A percentile compares a stretch with the other conserved stretches of the same genome.
Conservation (phyloP, 2,329 filamentous ascomycete species). For the Thielaviopsis punctulata region DNA sequence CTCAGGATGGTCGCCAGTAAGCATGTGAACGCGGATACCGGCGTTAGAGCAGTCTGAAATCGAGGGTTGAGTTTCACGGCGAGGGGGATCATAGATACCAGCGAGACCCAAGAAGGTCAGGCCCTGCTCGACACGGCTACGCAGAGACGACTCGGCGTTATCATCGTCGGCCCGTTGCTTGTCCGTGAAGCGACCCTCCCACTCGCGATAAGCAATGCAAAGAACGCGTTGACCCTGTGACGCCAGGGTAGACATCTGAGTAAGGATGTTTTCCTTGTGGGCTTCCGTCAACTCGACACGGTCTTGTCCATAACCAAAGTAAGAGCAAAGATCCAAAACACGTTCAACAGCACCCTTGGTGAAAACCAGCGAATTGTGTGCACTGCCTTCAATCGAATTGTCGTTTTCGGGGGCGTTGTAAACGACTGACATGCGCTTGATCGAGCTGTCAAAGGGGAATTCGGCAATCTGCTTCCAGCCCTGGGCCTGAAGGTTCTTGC, state of each 20-base stretch:
- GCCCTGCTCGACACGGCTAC: conserved; percentile 38
- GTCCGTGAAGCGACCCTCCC: conserved; percentile 30
- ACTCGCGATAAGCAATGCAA: conserved; percentile 45
- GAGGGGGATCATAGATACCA: conserved; percentile 55
- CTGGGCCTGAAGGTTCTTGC: conserved; percentile 29
- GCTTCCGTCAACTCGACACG: conserved; percentile 31
- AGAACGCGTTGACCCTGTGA: conserved; percentile 49
- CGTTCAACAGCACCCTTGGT: conserved; percentile 53
- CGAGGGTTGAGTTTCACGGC: conserved; percentile 50
- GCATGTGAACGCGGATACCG: conserved; percentile 50
- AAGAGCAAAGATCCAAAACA: conserved; percentile 44
- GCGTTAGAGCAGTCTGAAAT: conserved; percentile 43
- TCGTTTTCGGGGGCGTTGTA: conserved; percentile 31
- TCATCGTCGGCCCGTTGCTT: conserved; percentile 18
- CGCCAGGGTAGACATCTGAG: conserved; percentile 47
- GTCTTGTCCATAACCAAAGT: conserved; percentile 29
- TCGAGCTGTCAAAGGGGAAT: conserved; percentile 53
- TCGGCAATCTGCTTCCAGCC: conserved; percentile 43
- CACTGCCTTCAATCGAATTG: conserved; percentile 22
- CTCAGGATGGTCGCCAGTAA: conserved; percentile 48
- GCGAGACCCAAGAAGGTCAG: conserved; percentile 50
- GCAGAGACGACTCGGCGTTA: conserved; percentile 25
- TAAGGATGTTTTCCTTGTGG: conserved; percentile 36
- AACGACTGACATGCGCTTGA: conserved; percentile 60
- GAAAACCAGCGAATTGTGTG: conserved; percentile 25